Evolutionary conservation across 73 alveolate genomes (phyloP).

Genomic region (Blepharisma stoltei): DNA sequence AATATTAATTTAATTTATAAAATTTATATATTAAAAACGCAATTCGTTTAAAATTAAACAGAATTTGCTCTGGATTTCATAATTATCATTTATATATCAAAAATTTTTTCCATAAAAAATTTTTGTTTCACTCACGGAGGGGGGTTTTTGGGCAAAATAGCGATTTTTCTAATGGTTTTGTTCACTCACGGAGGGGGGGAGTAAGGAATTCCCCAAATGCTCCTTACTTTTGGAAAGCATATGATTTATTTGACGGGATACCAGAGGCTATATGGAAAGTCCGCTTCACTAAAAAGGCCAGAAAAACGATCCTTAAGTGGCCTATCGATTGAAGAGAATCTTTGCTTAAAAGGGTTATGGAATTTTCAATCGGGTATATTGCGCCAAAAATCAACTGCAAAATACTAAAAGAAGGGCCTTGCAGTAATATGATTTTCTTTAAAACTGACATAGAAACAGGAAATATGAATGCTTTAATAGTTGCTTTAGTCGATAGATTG

Average conservation of each 20-base stretch:
- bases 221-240: conserved; percentile 1
- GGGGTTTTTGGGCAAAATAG: no score
- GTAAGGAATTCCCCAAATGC: neutral
- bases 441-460: neutral
- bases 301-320: neutral
- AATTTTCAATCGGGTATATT: conserved; percentile 1
- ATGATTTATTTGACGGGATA: neutral
- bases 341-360: conserved; percentile 1
- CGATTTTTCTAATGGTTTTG: no score
- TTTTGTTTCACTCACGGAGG: no score
- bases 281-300: neutral
- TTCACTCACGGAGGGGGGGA: no score
- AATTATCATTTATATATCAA: no score
- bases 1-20: no score
- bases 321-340: neutral
- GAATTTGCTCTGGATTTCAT: no score
- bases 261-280: neutral
- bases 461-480: neutral
- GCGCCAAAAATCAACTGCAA: conserved; percentile 2
- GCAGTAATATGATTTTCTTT: conserved; percentile 18
- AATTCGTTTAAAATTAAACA: no score
- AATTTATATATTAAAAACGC: no score
- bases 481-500: neutral
- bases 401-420: conserved; percentile 16
- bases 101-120: no score